A percentile compares a stretch with the other conserved stretches of the same genome.
Evolutionary conservation across 208 protist genomes (phyloP).

Genomic region (Blechomonas ayalai): DNA sequence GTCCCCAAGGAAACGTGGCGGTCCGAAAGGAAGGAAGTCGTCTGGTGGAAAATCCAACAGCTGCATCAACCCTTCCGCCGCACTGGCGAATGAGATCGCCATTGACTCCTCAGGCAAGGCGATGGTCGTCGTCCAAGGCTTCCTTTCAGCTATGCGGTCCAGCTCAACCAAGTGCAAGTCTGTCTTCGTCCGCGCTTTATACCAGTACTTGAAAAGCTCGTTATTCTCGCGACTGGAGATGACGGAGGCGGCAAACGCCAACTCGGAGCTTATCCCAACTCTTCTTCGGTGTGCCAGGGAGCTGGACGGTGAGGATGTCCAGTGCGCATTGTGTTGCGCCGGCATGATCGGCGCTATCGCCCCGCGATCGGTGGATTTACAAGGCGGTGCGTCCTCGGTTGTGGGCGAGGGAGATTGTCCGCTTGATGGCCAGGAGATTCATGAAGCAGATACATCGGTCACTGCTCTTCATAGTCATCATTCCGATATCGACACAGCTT

Average conservation of each 20-base stretch:
- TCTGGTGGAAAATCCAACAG: too few relatives aligned
- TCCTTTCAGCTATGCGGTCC: constrained; percentile 57
- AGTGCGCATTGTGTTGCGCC: constrained; percentile 58
- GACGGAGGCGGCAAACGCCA: constrained; percentile 27
- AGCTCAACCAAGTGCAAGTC: constrained; percentile 69
- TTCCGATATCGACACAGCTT: constrained; percentile 20
- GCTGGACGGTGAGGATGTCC: constrained; percentile 29
- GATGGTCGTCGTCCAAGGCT: constrained; percentile 29
- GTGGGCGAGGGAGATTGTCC: not conserved
- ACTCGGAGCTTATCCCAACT: constrained; percentile 45
- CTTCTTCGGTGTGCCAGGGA: constrained; percentile 59
- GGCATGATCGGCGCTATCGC: constrained; percentile 68
- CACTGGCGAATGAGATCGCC: not conserved
- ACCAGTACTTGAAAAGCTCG: constrained; percentile 44
- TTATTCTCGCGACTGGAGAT: constrained; percentile 32
- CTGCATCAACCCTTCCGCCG: too few relatives aligned
- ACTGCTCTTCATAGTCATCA: not conserved
- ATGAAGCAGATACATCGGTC: constrained; percentile 10
- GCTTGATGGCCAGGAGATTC: constrained; percentile 1
- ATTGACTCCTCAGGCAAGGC: constrained; percentile 2
- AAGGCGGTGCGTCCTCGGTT: not conserved
- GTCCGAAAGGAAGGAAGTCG: not conserved
- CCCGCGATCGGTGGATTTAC: constrained; percentile 1
- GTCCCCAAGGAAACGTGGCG: too few relatives aligned
- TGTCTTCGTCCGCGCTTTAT: constrained; percentile 66